These are phyloP conservation scores for Pterocarpus macrocarpus DNA, from an alignment of 306 rosid genomes.

Conservation along the genomic window DNA sequence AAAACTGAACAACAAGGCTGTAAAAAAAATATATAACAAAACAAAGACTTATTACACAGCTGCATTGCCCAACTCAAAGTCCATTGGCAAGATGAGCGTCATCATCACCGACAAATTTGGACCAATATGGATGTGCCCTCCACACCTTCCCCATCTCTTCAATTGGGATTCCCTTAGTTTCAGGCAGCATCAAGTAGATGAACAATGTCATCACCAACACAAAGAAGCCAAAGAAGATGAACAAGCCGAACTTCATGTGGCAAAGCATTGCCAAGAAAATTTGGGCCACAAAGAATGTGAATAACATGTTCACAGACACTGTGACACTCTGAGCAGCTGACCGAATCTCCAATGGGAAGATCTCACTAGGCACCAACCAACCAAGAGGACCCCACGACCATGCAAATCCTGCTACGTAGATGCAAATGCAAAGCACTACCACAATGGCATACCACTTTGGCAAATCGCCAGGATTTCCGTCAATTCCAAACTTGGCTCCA, in stretches of 20 bases:
- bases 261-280: conserved; percentile 80
- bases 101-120: conserved; percentile 58
- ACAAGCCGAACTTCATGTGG: conserved; percentile 89
- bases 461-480: conserved; percentile 69
- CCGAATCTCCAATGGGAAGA: conserved; percentile 89
- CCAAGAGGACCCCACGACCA: conserved; percentile 99
- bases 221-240: conserved; percentile 85
- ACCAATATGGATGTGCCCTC: conserved; percentile 83
- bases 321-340: conserved; percentile 93
- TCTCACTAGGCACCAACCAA: conserved; percentile 96
- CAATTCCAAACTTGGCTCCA: conserved; percentile 78
- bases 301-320: conserved; percentile 89
- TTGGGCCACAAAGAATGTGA: conserved; percentile 84
- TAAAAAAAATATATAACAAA: background rate
- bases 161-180: conserved; percentile 88
- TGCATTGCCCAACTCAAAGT: conserved; percentile 23
- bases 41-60: conserved; percentile 45
- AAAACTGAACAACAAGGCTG: no score
- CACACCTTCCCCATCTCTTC: conserved; percentile 87
- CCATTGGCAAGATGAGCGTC: conserved; percentile 44
- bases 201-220: conserved; percentile 72
- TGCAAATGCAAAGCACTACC: conserved; percentile 90
- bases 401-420: conserved; percentile 86
- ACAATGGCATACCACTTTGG: conserved; percentile 92
- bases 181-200: conserved; percentile 72